Conservation (phyloP, 306 rosid genomes). For the Senna siamea region DNA sequence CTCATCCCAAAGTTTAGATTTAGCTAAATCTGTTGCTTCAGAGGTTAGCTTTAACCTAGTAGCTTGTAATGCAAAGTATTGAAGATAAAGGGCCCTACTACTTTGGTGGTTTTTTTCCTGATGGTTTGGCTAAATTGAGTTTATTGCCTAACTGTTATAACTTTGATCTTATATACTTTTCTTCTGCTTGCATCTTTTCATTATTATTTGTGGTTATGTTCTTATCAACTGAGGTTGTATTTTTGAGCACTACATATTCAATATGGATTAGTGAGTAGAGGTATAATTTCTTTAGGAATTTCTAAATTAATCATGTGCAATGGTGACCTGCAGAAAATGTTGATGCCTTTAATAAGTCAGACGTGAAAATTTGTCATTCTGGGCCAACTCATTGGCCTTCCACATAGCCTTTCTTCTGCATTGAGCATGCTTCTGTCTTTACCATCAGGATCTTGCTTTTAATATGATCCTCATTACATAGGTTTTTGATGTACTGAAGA, state of each 20-base stretch:
- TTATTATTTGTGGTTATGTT: not conserved
- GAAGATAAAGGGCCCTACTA: not conserved
- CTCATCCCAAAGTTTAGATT: constrained; percentile 61
- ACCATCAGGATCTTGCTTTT: constrained; percentile 25
- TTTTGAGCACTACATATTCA: constrained; percentile 1
- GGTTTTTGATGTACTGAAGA: constrained; percentile 69
- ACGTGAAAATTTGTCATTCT: constrained; percentile 17
- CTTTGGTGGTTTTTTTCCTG: not conserved
- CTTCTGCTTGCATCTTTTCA: not conserved
- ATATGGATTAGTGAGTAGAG: constrained; percentile 25
- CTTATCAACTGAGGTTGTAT: constrained; percentile 8
- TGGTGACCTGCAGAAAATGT: constrained; percentile 22
- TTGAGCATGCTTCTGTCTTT: constrained; percentile 4
- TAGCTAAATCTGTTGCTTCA: constrained; percentile 85
- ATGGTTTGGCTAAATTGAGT: constrained; percentile 12
- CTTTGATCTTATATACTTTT: constrained; percentile 21
- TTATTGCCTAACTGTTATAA: constrained; percentile 30
- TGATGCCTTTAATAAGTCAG: constrained; percentile 6
- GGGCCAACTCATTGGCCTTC: too few species aligned
- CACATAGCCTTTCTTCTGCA: constrained; percentile 15
- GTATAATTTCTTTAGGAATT: constrained; percentile 7
- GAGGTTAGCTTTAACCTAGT: constrained; percentile 57
- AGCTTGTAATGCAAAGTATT: constrained; percentile 20
- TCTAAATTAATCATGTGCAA: constrained; percentile 24
- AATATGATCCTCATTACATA: constrained; percentile 39